Conservation (phyloP, 2,329 filamentous ascomycete genomes). For the Ophiostoma montium region DNA sequence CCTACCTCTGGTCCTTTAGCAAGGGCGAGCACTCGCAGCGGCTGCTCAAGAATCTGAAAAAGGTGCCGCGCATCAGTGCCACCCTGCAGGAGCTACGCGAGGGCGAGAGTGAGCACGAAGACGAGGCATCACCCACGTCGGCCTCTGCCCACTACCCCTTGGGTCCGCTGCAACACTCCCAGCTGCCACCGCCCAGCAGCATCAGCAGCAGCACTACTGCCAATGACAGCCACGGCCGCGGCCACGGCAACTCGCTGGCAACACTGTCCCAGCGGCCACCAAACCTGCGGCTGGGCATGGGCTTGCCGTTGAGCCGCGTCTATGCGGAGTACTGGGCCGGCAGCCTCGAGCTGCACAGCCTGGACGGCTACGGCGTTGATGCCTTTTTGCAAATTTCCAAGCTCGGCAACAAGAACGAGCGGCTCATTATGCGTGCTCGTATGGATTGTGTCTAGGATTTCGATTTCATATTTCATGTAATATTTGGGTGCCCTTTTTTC, state of each 20-base stretch:
- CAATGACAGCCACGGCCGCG: background rate
- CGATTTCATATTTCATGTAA: too few relatives aligned
- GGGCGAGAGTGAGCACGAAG: conserved; percentile 19
- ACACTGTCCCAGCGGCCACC: conserved; percentile 72
- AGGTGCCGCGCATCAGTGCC: conserved; percentile 82
- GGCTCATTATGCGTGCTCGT: conserved; percentile 62
- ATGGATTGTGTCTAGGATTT: conserved; percentile 54
- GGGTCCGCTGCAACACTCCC: conserved; percentile 13
- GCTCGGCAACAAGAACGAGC: conserved; percentile 95
- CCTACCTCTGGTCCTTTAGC: conserved; percentile 91
- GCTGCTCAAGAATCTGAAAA: conserved; percentile 69
- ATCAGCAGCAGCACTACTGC: conserved; percentile 14
- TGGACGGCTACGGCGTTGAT: conserved; percentile 93
- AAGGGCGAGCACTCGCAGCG: conserved; percentile 72
- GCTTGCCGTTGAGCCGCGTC: conserved; percentile 79
- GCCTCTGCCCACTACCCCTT: background rate
- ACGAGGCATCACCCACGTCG: background rate
- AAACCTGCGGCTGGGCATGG: conserved; percentile 80
- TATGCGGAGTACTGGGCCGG: conserved; percentile 99
- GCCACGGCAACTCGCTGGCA: conserved; percentile 49
- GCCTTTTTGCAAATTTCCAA: conserved; percentile 94
- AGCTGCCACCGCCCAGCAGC: conserved; percentile 10
- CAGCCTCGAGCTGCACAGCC: conserved; percentile 73
- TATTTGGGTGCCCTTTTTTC: too few relatives aligned
- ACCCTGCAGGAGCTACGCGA: conserved; percentile 72